Evolutionary conservation across 108 stramenopile species (phyloP), one percentile per base, ranked within the genome.

Genomic region (Skeletonema costatum): DNA sequence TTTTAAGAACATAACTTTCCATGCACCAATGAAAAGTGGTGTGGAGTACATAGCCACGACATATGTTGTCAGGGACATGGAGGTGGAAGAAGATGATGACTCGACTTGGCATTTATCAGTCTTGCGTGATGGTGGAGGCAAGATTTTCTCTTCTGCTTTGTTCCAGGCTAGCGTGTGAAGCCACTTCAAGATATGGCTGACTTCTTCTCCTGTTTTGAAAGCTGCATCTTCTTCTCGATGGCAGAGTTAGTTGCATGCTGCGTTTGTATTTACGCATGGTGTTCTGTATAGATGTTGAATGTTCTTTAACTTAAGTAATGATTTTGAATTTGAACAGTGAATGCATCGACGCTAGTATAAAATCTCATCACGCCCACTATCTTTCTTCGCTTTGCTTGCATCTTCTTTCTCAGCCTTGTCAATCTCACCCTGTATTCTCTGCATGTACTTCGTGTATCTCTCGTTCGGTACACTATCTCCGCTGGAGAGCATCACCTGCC

Each of bases 371-470:
- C 44, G 44, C 44, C 14, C 42, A 44, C 59, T 42, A n/a, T 60
- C 31, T 31, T 65, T 73, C 42, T 60, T 32, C 11, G 59, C 65
- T 33, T 53, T 31, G 42, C 70, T 72, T n/a, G 51, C 80, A 32
- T 65, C 44, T 19, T 75, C 67, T 33, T 72, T 61, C 67, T 81
- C 61, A 11, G 30, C 77, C 59, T 78, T 68, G 17, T 48, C 33
- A 38, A 81, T 76, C 13, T 65, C 83, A 33, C 65, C 63, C 51
- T 84, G 71, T 39, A 90, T 79, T 36, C 76, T 82, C 25, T 60
- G 62, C 68, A 73, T 73, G 25, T 86, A 86, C 33, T 71, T 69
- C 8, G 77, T 66, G 50, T 87, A 73, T 58, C 89, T 79, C 64
- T 72, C 41, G 30, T 66, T 71, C 13, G 85, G 75, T 16, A 25